Evolutionary conservation across 495 filamentous ascomycete species (phyloP), one percentile per base, ranked within the genome.

Genomic region (Aspergillus sparsus): DNA sequence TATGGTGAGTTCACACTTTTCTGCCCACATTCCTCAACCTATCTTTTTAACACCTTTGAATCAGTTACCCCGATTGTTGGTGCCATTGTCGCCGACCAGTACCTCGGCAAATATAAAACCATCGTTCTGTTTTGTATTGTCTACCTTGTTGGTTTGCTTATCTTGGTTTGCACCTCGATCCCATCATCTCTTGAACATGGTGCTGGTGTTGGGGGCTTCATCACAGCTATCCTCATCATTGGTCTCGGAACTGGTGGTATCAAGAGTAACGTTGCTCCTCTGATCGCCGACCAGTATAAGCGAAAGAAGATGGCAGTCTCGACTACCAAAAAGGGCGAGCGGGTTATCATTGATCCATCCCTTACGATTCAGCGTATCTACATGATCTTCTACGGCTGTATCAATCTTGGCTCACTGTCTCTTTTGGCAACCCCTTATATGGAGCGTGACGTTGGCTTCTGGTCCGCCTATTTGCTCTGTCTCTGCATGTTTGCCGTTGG

Each of bases 331-430:
- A 84, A 78, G 53, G 90, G 90, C 54, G 88, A 92, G 74, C 81
- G 83, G 35, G 87, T 90, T 27, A 83, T 94, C 53, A 83, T 92
- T 42, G 89, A 92, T 66, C 89, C 90, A 1, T 77, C 83, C 46
- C 80, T 89, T 49, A 92, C 89, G 10, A 82, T 89, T 58, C 87
- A 90, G 74, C 81, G 85, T 46, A 87, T 93, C 57, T 88, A 88
- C 77, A 85, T 87, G 81, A 81, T 86, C 55, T 89, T 89, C 71
- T 92, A 92, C 68, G 72, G 82, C 46, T 85, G 86, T 63, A 89
- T 93, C 79, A 93, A 96, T 76, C 63, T 95, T 57, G 90, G 90
- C 12, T 83, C 80, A 53, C 84, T 85, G 63, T 87, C 81, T 61
- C 79, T 83, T 61, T 79, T 85, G 54, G 84, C 83, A 4, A 89